Conservation (phyloP, 2,329 filamentous ascomycete species). For the Aspergillus pseudoglaucus region DNA sequence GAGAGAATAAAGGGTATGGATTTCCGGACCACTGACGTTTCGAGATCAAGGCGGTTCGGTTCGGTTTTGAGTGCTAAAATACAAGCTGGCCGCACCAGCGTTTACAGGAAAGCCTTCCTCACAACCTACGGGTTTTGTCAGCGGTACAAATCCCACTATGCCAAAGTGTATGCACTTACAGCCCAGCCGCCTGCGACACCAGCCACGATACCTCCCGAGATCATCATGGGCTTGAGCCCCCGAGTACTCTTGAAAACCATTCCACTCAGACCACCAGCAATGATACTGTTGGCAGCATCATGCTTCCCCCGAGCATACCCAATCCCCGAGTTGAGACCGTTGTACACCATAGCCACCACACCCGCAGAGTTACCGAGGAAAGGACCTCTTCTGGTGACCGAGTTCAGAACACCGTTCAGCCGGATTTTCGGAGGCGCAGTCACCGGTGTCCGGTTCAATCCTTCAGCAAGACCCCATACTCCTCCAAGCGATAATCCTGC, state of each 20-base stretch:
- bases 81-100: slow-evolving; percentile 9
- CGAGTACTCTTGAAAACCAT: slow-evolving; percentile 96
- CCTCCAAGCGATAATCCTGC: slow-evolving; percentile 80
- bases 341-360: slow-evolving; percentile 93
- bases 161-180: slow-evolving; percentile 53
- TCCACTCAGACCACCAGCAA: slow-evolving; percentile 78
- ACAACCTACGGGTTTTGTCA: slow-evolving; percentile 36
- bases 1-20: slow-evolving; percentile 21
- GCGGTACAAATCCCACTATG: slow-evolving; percentile 2
- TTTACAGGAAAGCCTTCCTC: slow-evolving; percentile 47
- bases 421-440: slow-evolving; percentile 84
- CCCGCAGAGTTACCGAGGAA: slow-evolving; percentile 95
- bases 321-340: slow-evolving; percentile 79
- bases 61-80: slow-evolving; percentile 7
- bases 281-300: slow-evolving; percentile 81
- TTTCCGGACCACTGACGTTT: slow-evolving; percentile 15
- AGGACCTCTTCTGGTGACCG: slow-evolving; percentile 83
- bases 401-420: slow-evolving; percentile 90
- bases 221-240: slow-evolving; percentile 84
- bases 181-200: slow-evolving; percentile 82
- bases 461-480: slow-evolving; percentile 87
- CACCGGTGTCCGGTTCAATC: slow-evolving; percentile 62
- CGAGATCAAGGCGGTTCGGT: slow-evolving; percentile 9
- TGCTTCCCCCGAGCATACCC: slow-evolving; percentile 77
- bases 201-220: slow-evolving; percentile 85